Conservation (phyloP, 306 rosid genomes). For the Gynostemma pentaphyllum region DNA sequence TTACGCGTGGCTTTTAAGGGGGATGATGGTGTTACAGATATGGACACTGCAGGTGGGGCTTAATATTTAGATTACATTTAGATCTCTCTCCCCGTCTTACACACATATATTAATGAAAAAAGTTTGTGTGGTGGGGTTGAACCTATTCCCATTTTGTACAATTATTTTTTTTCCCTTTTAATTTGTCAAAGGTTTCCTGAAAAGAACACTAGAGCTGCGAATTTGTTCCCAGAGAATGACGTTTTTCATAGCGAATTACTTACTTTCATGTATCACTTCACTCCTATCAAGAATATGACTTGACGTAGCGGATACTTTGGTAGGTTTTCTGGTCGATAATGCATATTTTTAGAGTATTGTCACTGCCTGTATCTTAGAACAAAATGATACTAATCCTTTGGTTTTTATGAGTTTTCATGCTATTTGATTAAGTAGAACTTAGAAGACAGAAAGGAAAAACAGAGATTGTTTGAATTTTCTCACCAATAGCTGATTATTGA, state of each 20-base stretch:
- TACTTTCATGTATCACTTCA: background rate
- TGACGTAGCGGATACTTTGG: background rate
- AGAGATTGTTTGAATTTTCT: background rate
- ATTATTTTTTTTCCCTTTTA: no score
- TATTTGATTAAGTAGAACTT: background rate
- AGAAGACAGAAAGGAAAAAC: background rate
- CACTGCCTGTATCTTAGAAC: background rate
- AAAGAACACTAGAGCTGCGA: background rate
- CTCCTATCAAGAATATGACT: background rate
- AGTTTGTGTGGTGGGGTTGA: constrained; percentile 31
- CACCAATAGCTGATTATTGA: background rate
- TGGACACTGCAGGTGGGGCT: constrained; percentile 87
- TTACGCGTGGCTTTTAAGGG: constrained; percentile 65
- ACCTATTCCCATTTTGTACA: constrained; percentile 20
- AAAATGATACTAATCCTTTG: background rate
- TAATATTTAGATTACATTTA: constrained; percentile 16
- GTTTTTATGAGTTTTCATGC: background rate
- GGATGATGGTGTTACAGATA: constrained; percentile 69
- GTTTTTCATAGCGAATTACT: constrained; percentile 9
- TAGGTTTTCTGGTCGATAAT: background rate
- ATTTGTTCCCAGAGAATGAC: constrained; percentile 3
- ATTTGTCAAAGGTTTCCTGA: background rate
- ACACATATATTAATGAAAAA: background rate
- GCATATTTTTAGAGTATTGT: background rate
- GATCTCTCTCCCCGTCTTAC: background rate